Base-by-base conservation (phyloP, 352 stramenopile species). In the Phytopythium oedochilum region DNA sequence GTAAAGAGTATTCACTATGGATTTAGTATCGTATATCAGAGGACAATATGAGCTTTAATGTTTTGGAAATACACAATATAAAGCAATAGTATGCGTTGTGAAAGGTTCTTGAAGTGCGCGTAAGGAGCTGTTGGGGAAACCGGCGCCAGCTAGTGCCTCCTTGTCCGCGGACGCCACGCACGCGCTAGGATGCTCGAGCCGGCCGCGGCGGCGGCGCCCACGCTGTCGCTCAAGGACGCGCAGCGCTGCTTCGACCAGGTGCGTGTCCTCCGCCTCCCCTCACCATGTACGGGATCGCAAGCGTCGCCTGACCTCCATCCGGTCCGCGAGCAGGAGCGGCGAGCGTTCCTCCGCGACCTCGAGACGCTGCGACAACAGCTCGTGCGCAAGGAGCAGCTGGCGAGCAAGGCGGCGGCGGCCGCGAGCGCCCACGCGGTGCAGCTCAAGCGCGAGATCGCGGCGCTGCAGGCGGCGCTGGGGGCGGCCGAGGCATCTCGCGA, bases 201-300 rank as follows among this genome's bases (percentile, higher is more conserved):
- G 57, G 55, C 40, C 34, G 48, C 61, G 59, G 44, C 54, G 36
- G 22, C 61, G 36, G 54, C 57, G 35, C 60, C 68, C 29, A 77
- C 74, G 56, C 63, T 89, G 36, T 83, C 75, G n/a, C 66, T 90
- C 54, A 87, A 86, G 50, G 74, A 88, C 45, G 66, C 81, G 17
- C 77, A 90, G 68, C 77, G 74, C 28, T 90, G 80, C 59, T 90
- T 88, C 42, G 80, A 90, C 51, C 86, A 90, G 73, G 73, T 83
- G 63, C 8, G 12, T 17, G 5, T 26, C 9, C 44, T 0, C 40
- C 18, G 31, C 26, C 17, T 0, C n/a, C 25, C 22, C 17, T 34
- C 18, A 6, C n/a, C 32, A n/a, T n/a, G n/a, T n/a, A n/a, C n/a
- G n/a, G n/a, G n/a, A n/a, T n/a, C n/a, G n/a, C n/a, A n/a, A n/a